Conservation (phyloP, 1,284 basidiomycete genomes). For the Heterobasidion irregulare region DNA sequence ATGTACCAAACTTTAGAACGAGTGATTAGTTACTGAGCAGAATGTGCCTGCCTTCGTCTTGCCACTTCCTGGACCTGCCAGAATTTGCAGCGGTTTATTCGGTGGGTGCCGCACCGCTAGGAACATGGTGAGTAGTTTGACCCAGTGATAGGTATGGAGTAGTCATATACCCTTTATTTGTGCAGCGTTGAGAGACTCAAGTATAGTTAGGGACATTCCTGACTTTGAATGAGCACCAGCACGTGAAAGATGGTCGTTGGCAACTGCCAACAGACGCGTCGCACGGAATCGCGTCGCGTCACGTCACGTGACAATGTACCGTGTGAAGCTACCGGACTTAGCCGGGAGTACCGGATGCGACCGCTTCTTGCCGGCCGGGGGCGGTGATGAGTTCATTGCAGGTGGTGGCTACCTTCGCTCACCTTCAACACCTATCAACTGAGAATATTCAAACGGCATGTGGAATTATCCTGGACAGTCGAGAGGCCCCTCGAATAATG, state of each 20-base stretch:
- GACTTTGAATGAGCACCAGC: neutral
- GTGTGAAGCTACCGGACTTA: no score
- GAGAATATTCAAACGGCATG: neutral
- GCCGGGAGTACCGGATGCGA: no score
- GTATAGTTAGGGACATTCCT: neutral
- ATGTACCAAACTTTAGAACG: neutral
- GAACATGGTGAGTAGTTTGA: neutral
- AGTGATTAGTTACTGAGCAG: neutral
- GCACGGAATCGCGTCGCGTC: neutral
- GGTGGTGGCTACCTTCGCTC: no score
- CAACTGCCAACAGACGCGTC: neutral
- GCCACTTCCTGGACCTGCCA: conserved; percentile 82
- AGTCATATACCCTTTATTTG: neutral
- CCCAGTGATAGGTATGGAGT: neutral
- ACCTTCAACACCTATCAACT: no score
- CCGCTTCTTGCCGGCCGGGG: no score
- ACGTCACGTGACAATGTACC: neutral
- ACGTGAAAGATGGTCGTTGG: neutral
- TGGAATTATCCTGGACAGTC: neutral
- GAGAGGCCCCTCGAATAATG: neutral
- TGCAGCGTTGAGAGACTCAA: neutral
- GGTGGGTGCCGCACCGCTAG: conserved; percentile 67
- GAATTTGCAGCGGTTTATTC: conserved; percentile 64
- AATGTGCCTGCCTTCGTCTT: conserved; percentile 39
- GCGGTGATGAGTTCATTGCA: no score